Percentiles rank a stretch among this genome's conserved stretches.
phyloP scores from a whole-genome alignment of 257 asterid species.

The Gardenia jasminoides region DNA sequence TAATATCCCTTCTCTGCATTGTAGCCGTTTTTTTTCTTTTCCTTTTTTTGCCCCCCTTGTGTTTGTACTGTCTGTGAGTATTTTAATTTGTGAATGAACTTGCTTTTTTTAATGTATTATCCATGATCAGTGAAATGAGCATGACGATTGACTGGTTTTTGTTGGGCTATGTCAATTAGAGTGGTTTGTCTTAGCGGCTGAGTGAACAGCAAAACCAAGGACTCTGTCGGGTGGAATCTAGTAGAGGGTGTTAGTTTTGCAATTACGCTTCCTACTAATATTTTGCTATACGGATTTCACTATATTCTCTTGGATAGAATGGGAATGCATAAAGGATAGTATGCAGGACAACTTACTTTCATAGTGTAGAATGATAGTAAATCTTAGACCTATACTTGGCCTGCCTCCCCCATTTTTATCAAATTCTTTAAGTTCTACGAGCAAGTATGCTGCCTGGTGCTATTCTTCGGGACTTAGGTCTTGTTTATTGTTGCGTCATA shows the following conservation, averaged over 20 bases:
- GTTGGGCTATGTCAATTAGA: neutral
- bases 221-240: neutral
- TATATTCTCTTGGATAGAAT: neutral
- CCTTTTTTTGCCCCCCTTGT: too few species aligned
- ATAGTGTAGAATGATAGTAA: neutral
- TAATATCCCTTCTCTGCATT: neutral
- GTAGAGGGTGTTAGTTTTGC: neutral
- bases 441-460: neutral
- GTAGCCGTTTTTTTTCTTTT: neutral
- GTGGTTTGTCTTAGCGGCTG: neutral
- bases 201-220: neutral
- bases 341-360: neutral
- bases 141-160: neutral
- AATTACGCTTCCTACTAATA: neutral
- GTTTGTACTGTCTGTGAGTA: neutral
- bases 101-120: neutral
- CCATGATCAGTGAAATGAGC: neutral
- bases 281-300: neutral
- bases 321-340: neutral
- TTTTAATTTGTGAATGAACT: too few species aligned
- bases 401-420: neutral
- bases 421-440: neutral
- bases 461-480: neutral
- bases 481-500: neutral
- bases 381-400: neutral